A percentile compares a stretch with the other conserved stretches of the same genome.
Conservation (phyloP, 140 eudicot genomes). For the Erigeron philadelphicus region DNA sequence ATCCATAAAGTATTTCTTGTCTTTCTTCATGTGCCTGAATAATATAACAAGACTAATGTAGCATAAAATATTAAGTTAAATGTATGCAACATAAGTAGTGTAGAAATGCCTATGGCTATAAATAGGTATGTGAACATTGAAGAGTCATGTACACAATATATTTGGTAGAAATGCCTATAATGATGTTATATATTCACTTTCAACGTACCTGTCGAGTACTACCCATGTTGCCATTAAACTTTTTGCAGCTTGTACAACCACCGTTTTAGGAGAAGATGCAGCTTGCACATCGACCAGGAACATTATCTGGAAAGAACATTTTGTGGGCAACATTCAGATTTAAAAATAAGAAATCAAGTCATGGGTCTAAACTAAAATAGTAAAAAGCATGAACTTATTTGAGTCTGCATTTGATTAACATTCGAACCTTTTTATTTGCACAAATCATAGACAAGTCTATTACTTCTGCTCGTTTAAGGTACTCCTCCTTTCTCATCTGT, state of each 20-base stretch:
- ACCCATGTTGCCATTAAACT: slow-evolving; percentile 49
- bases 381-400: not conserved
- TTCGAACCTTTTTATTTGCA: slow-evolving; percentile 37
- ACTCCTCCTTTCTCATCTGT: slow-evolving; percentile 38
- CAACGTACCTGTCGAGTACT: slow-evolving; percentile 54
- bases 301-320: slow-evolving; percentile 33
- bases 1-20: slow-evolving; percentile 59
- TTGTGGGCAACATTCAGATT: not conserved
- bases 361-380: not conserved
- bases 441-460: slow-evolving; percentile 29
- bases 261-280: slow-evolving; percentile 43
- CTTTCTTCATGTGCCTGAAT: slow-evolving; percentile 72
- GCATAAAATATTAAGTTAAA: not conserved
- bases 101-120: not conserved
- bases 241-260: slow-evolving; percentile 39
- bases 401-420: slow-evolving; percentile 2
- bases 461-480: slow-evolving; percentile 32
- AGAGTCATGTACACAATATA: too few relatives aligned
- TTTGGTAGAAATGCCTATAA: not conserved
- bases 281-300: slow-evolving; percentile 36
- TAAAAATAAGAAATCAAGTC: not conserved
- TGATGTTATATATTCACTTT: not conserved
- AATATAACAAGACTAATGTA: slow-evolving; percentile 10
- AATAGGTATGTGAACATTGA: not conserved
- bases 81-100: not conserved